phyloP scores from a whole-genome alignment of 2,329 filamentous ascomycete species.

The Albophoma yamanashiensis region DNA sequence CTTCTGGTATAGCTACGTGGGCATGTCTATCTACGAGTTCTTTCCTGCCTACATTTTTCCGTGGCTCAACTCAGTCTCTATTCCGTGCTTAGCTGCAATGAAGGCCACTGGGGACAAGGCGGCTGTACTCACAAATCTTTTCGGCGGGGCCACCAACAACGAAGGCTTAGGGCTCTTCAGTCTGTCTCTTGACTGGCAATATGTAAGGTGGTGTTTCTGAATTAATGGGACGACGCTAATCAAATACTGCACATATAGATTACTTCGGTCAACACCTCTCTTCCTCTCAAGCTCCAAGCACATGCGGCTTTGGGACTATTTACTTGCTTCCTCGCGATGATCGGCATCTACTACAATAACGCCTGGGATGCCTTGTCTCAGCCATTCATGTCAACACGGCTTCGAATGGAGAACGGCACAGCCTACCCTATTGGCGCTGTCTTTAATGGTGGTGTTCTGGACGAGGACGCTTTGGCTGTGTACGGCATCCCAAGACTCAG shows the following conservation, averaged over 20 bases:
- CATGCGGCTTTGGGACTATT: background rate
- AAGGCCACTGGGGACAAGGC: constrained; percentile 3
- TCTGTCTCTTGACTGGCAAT: background rate
- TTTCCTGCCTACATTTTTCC: constrained; percentile 45
- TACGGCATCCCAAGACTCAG: background rate
- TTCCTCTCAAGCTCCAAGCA: background rate
- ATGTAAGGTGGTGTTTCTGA: background rate
- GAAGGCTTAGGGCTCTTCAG: background rate
- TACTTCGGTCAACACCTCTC: background rate
- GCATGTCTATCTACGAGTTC: constrained; percentile 40
- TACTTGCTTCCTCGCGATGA: background rate
- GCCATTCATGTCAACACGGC: background rate
- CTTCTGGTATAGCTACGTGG: constrained; percentile 39
- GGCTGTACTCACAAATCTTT: background rate
- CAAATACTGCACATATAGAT: background rate
- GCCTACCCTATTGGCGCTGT: background rate
- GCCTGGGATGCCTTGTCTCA: background rate
- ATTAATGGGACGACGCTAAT: background rate
- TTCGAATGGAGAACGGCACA: background rate
- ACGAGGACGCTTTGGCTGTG: background rate
- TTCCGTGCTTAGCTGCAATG: constrained; percentile 42
- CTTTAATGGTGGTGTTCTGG: background rate
- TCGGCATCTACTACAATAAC: background rate
- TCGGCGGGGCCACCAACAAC: background rate
- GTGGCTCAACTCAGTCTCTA: constrained; percentile 43